A percentile compares a stretch with the other conserved stretches of the same genome.
Conservation (phyloP, 2,329 filamentous ascomycete species). For the Neofusicoccum umdonicola region DNA sequence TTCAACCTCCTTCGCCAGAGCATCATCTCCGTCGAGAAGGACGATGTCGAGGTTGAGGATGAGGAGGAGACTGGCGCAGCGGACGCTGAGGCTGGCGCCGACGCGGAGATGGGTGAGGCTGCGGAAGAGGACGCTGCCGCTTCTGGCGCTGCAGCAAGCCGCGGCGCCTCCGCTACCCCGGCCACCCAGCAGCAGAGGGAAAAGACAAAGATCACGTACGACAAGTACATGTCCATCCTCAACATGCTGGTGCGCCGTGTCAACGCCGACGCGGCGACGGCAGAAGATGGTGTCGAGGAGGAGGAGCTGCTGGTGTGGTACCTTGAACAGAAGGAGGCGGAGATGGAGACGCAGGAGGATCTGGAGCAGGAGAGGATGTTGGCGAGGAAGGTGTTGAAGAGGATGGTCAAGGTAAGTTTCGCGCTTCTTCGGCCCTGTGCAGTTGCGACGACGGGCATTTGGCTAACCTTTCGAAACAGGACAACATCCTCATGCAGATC, state of each 20-base stretch:
- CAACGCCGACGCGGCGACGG: slow-evolving; percentile 73
- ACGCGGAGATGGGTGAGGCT: slow-evolving; percentile 24
- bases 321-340: slow-evolving; percentile 82
- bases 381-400: slow-evolving; percentile 82
- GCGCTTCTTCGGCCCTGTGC: neutral
- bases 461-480: slow-evolving; percentile 40
- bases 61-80: slow-evolving; percentile 63
- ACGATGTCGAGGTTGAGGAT: slow-evolving; percentile 92
- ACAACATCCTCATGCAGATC: slow-evolving; percentile 59
- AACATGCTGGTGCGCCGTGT: slow-evolving; percentile 81
- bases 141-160: slow-evolving; percentile 23
- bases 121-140: slow-evolving; percentile 38
- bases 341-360: slow-evolving; percentile 77
- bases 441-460: no score
- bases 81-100: slow-evolving; percentile 50
- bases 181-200: slow-evolving; percentile 38
- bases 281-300: slow-evolving; percentile 79
- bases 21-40: slow-evolving; percentile 97
- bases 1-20: slow-evolving; percentile 88
- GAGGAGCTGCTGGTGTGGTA: slow-evolving; percentile 86
- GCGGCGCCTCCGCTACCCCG: slow-evolving; percentile 39
- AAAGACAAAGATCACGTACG: slow-evolving; percentile 89
- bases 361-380: slow-evolving; percentile 71
- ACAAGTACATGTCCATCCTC: slow-evolving; percentile 89
- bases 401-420: slow-evolving; percentile 83